phyloP scores from a whole-genome alignment of 179 eudicot genomes.

The Gypsophila paniculata region DNA sequence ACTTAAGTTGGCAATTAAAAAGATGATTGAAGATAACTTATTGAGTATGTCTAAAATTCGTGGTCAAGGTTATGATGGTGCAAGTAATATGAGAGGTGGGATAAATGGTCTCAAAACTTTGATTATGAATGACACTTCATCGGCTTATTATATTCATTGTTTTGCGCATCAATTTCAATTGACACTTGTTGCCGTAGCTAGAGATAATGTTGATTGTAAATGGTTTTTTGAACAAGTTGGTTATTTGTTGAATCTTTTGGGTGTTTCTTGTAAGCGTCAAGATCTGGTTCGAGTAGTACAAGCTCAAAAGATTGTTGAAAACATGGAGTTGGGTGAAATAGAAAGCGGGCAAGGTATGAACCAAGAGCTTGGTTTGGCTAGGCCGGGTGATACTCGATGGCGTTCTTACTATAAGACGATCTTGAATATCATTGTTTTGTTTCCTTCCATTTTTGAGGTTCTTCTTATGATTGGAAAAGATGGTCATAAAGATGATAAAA shows the following conservation, averaged over 20 bases:
- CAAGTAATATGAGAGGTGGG: no score
- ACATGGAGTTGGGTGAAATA: neutral
- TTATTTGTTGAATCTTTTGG: neutral
- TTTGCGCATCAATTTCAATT: no score
- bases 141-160: no score
- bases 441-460: neutral
- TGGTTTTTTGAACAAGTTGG: no score
- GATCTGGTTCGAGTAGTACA: neutral
- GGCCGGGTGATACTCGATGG: conserved; percentile 2
- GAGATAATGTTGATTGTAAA: no score
- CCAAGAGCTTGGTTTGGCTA: neutral
- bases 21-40: no score
- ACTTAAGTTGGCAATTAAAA: no score
- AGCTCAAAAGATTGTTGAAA: neutral
- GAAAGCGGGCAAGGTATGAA: conserved; percentile 1
- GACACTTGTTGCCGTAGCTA: no score
- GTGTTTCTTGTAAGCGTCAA: conserved; percentile 10
- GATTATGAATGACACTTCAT: no score
- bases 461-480: neutral
- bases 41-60: no score
- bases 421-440: neutral
- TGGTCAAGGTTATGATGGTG: no score
- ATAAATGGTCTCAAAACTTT: no score
- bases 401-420: conserved; percentile 11
- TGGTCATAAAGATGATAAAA: neutral